These are phyloP conservation scores for Cytospora mali DNA, from an alignment of 2,329 filamentous ascomycete species.

Conservation along the genomic window DNA sequence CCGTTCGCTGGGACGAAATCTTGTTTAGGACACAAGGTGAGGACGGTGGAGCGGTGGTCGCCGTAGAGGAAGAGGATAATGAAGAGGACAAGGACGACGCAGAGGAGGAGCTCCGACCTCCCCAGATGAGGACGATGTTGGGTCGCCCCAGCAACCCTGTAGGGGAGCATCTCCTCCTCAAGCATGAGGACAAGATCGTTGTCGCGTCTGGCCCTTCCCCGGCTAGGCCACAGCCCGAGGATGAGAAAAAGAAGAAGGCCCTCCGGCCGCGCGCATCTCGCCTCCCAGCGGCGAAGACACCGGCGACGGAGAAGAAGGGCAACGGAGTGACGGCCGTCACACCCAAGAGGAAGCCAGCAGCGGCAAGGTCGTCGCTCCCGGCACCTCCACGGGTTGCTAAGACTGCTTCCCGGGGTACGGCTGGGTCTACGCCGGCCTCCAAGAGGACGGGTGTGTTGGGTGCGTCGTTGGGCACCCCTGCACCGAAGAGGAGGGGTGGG, in stretches of 20 bases:
- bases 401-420: conserved; percentile 10
- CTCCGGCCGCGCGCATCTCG: conserved; percentile 20
- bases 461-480: conserved; percentile 21
- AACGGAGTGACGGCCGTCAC: conserved; percentile 1
- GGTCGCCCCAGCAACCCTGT: not conserved
- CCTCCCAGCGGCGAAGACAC: conserved; percentile 17
- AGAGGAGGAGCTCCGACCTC: conserved; percentile 8
- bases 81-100: not conserved
- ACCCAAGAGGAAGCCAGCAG: conserved; percentile 4
- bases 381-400: conserved; percentile 35
- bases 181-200: not conserved
- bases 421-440: not conserved
- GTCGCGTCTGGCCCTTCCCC: not conserved
- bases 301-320: not conserved
- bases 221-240: not conserved
- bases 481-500: conserved; percentile 16
- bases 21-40: conserved; percentile 37
- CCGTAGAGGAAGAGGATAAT: not conserved
- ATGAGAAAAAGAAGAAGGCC: conserved; percentile 8
- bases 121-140: not conserved
- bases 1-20: conserved; percentile 39
- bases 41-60: conserved; percentile 11
- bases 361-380: conserved; percentile 38
- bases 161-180: not conserved
- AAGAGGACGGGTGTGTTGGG: conserved; percentile 14